Evolutionary conservation across 1,139 yeast genomes (phyloP).

Genomic region (Hyphopichia pseudoburtonii): DNA sequence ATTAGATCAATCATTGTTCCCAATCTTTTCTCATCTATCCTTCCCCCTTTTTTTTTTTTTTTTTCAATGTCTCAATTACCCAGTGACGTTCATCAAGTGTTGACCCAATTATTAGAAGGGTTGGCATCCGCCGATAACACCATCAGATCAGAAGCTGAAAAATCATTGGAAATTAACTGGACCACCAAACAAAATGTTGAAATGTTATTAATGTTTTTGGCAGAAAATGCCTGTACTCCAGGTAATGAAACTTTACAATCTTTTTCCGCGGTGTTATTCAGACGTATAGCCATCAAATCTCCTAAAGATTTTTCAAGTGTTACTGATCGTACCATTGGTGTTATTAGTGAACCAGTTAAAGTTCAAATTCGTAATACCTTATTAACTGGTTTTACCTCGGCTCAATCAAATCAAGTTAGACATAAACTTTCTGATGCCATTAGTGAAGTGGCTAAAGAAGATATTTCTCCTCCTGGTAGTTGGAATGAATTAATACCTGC

Average conservation of each 20-base stretch:
- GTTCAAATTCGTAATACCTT: conserved; percentile 64
- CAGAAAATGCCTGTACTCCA: conserved; percentile 73
- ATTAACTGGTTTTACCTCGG: conserved; percentile 69
- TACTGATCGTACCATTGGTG: conserved; percentile 77
- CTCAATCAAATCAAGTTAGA: conserved; percentile 68
- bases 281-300: conserved; percentile 81
- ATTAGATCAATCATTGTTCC: too few relatives aligned
- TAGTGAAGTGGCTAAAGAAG: conserved; percentile 83
- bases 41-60: conserved; percentile 3
- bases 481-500: conserved; percentile 85
- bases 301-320: conserved; percentile 63
- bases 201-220: conserved; percentile 70
- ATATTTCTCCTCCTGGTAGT: conserved; percentile 45
- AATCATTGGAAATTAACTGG: conserved; percentile 74
- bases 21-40: too few relatives aligned
- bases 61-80: conserved; percentile 58
- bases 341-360: conserved; percentile 57
- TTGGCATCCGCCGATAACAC: conserved; percentile 78
- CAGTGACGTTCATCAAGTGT: conserved; percentile 55
- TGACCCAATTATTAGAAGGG: conserved; percentile 61
- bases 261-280: conserved; percentile 82
- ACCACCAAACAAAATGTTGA: conserved; percentile 61
- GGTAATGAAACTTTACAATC: conserved; percentile 55
- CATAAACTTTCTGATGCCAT: conserved; percentile 94
- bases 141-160: conserved; percentile 77